Evolutionary conservation across 2,329 filamentous ascomycete genomes (phyloP).

Genomic region (Phyllosticta ampelicida): DNA sequence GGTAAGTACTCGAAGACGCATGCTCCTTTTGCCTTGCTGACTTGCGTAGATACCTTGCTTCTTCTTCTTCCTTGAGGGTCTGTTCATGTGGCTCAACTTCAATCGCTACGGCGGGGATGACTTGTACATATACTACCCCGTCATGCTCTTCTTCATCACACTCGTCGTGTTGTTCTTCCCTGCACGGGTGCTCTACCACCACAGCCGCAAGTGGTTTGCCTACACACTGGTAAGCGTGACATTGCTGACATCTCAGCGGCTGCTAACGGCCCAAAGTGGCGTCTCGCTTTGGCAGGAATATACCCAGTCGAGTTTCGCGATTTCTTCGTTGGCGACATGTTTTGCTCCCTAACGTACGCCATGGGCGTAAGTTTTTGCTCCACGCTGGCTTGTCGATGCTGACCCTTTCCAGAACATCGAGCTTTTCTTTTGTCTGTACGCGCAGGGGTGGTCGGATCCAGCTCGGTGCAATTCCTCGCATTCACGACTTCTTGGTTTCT

Average conservation of each 20-base stretch:
- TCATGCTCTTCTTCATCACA: constrained; percentile 63
- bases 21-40: constrained; percentile 37
- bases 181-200: constrained; percentile 59
- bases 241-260: neutral
- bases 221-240: constrained; percentile 65
- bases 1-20: constrained; percentile 54
- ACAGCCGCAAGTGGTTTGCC: constrained; percentile 72
- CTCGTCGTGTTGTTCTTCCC: constrained; percentile 64
- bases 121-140: constrained; percentile 78
- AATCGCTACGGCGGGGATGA: constrained; percentile 51
- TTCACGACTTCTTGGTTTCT: constrained; percentile 75
- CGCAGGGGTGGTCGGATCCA: constrained; percentile 63
- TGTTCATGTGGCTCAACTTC: constrained; percentile 88
- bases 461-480: constrained; percentile 73
- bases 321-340: constrained; percentile 96
- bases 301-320: constrained; percentile 95
- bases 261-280: constrained; percentile 50
- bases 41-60: constrained; percentile 62
- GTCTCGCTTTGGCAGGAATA: constrained; percentile 70
- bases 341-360: constrained; percentile 86
- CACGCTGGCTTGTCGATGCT: neutral
- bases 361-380: constrained; percentile 55
- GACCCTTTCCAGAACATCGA: constrained; percentile 60
- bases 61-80: constrained; percentile 62
- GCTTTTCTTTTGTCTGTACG: constrained; percentile 90